These are phyloP conservation scores for Cystobasidiaceae sp. DNA, from an alignment of 1,284 basidiomycete species.

Conservation along the genomic window DNA sequence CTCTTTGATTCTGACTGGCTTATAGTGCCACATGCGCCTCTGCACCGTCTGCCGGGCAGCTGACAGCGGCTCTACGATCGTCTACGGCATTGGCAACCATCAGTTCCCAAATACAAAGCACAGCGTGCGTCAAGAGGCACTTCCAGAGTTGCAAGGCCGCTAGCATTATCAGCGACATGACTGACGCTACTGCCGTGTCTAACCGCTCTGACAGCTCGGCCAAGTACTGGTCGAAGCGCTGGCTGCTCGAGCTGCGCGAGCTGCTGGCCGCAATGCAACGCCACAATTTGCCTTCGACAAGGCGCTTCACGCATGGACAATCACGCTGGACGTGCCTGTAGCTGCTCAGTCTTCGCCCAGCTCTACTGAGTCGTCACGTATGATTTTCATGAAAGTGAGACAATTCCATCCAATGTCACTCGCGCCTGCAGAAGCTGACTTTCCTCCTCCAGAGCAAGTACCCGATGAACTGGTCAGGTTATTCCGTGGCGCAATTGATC, in stretches of 20 bases:
- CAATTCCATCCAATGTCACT: no score
- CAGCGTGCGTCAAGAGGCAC: constrained; percentile 10
- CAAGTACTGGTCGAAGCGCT: constrained; percentile 20
- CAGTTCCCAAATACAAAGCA: constrained; percentile 22
- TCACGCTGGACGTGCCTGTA: not conserved
- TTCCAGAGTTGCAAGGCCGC: no score
- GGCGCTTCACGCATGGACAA: constrained; percentile 14
- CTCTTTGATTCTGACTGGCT: no score
- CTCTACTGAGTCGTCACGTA: not conserved
- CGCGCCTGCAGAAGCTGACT: no score
- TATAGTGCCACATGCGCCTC: no score
- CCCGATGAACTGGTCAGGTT: constrained; percentile 17
- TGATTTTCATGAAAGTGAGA: constrained; percentile 23
- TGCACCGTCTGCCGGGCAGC: no score
- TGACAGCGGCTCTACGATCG: no score
- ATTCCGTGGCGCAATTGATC: not conserved
- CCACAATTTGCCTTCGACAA: constrained; percentile 11
- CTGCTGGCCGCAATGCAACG: constrained; percentile 1
- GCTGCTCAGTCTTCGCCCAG: not conserved
- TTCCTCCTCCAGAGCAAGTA: constrained; percentile 16
- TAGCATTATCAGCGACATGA: no score
- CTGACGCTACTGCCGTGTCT: no score
- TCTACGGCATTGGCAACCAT: constrained; percentile 22
- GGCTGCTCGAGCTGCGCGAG: not conserved
- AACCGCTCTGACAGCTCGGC: not conserved